Percentiles rank a stretch among this genome's conserved stretches.
Conservation (phyloP, 2,329 filamentous ascomycete species). For the Trichoderma simmonsii region DNA sequence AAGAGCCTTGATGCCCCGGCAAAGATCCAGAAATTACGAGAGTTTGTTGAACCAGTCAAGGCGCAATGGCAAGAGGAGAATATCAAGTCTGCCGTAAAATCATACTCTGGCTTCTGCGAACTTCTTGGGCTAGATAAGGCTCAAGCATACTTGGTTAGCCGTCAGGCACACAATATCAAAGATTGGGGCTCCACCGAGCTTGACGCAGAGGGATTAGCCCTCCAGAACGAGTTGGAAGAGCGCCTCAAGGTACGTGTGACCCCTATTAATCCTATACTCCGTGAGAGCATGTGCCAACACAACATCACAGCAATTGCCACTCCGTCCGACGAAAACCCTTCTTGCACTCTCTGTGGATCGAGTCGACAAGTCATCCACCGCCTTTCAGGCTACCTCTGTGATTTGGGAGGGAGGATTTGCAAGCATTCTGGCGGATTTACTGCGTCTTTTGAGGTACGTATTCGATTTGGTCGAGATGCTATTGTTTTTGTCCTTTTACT, state of each 20-base stretch:
- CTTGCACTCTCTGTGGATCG: constrained; percentile 91
- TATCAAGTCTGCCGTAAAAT: constrained; percentile 66
- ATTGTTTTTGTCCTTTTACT: constrained; percentile 8
- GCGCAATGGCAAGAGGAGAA: constrained; percentile 72
- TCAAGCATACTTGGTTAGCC: constrained; percentile 71
- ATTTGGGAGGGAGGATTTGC: constrained; percentile 87
- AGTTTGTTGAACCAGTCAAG: constrained; percentile 80
- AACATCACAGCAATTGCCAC: constrained; percentile 59
- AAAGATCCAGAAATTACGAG: constrained; percentile 68
- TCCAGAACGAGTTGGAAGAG: constrained; percentile 76
- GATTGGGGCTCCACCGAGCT: constrained; percentile 81
- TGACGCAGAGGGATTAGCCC: constrained; percentile 72
- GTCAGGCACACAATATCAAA: constrained; percentile 68
- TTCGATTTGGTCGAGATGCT: background rate
- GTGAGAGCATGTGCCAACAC: constrained; percentile 18
- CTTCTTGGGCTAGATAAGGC: constrained; percentile 77
- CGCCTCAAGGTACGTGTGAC: constrained; percentile 58
- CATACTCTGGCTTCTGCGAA: constrained; percentile 75
- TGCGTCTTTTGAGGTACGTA: constrained; percentile 72
- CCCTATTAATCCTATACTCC: background rate
- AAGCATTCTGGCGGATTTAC: constrained; percentile 76
- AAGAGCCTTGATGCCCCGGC: constrained; percentile 67
- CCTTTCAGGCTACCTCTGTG: constrained; percentile 71
- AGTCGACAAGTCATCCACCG: constrained; percentile 67
- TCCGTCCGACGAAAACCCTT: constrained; percentile 86